phyloP scores from a whole-genome alignment of 192 early-diverging fungal species.

The Coemansia sp. region DNA sequence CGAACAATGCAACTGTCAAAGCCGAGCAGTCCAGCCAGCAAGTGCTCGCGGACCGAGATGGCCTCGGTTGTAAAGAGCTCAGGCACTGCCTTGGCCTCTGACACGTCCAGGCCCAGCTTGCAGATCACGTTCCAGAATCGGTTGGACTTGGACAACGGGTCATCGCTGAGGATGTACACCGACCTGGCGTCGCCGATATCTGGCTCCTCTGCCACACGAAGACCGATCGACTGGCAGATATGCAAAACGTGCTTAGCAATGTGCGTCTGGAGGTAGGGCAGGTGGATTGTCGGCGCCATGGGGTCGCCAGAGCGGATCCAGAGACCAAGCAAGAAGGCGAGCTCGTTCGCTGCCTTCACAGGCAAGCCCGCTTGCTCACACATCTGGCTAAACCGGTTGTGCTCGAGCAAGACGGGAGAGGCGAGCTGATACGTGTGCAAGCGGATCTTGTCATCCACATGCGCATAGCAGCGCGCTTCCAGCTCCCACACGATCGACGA shows the following conservation, averaged over 20 bases:
- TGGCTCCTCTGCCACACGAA: neutral
- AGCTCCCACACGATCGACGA: slow-evolving; percentile 26
- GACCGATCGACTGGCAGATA: neutral
- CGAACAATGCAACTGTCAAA: neutral
- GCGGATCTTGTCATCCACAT: slow-evolving; percentile 10
- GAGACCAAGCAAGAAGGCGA: slow-evolving; percentile 9
- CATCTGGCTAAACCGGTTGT: neutral
- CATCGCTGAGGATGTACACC: neutral
- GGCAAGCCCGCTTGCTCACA: neutral
- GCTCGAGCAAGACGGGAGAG: slow-evolving; percentile 13
- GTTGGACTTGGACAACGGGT: neutral
- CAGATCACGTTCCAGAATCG: neutral
- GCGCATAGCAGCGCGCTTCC: slow-evolving; percentile 19
- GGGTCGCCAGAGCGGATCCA: slow-evolving; percentile 4
- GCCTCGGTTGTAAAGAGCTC: slow-evolving; percentile 15
- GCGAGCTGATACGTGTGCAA: slow-evolving; percentile 17
- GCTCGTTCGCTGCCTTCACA: neutral
- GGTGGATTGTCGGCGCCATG: neutral
- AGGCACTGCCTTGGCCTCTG: neutral
- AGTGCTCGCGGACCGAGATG: slow-evolving; percentile 16
- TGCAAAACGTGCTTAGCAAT: neutral
- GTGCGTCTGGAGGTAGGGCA: neutral
- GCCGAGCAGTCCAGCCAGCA: slow-evolving; percentile 23
- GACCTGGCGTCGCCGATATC: neutral
- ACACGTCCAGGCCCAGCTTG: neutral